Base-by-base conservation (phyloP, 495 filamentous ascomycete species). In the Penicillium silybi region DNA sequence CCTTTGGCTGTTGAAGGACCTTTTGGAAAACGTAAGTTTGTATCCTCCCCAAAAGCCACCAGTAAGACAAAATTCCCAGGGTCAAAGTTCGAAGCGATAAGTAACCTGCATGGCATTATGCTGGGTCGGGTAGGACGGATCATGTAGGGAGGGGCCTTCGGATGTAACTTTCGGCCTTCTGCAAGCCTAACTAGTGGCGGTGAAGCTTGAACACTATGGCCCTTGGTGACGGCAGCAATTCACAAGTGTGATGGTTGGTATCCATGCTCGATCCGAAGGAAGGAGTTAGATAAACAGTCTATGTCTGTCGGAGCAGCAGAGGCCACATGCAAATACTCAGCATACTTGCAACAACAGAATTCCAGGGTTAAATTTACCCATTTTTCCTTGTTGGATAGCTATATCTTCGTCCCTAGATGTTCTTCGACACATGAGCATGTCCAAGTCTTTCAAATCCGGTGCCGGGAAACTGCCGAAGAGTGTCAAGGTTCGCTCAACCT, bases 401-500 rank as follows among this genome's bases (percentile, higher is more conserved):
- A 18, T 41, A 20, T 2, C n/a, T 16, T 20, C 2, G 9, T 19
- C 37, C 5, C 2, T 2, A 39, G 4, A 39, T 18, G 4, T 16
- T 25, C 2, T 15, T 23, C 15, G 13, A 18, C 8, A 20, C 9
- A 66, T 64, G 55, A 62, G 50, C 41, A 50, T 58, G 15, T 26
- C 22, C 2, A 61, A 44, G 32, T 42, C 50, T 20, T 46, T 42
- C 35, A 52, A 53, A 32, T 4, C 50, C 15, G 44, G 42, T 8
- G 41, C 49, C 8, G 58, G 59, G 13, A 54, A 60, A 17, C 53
- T 71, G 3, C 66, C 70, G 7, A 70, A 69, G 38, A 71, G 66
- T 32, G 68, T 73, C 42, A 76, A 75, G 46, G 64, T 76, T 34
- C 72, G 74, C 44, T 68, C 68, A 1, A 77, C 74, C 0, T 79